Percentiles rank a stretch among this genome's conserved stretches.
These are phyloP conservation scores for Bruguiera parviflora DNA, from an alignment of 345 rosid species.

Conservation along the genomic window DNA sequence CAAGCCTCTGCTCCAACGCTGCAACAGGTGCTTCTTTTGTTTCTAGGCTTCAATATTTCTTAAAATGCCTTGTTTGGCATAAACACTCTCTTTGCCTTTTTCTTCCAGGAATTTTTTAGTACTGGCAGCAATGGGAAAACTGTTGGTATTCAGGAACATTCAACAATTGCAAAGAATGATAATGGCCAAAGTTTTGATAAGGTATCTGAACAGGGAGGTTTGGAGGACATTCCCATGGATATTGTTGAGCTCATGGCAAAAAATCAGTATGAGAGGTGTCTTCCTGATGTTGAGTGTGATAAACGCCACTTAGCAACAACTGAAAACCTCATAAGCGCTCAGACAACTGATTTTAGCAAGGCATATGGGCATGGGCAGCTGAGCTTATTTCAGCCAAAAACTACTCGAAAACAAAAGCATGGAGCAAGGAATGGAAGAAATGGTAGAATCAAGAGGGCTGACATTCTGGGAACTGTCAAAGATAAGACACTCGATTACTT, in stretches of 20 bases:
- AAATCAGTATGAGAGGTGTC: constrained; percentile 82
- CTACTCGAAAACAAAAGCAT: constrained; percentile 36
- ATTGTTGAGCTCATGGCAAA: constrained; percentile 93
- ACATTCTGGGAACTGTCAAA: constrained; percentile 27
- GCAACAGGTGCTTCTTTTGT: background rate
- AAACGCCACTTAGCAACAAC: constrained; percentile 37
- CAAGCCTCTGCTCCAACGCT: no score
- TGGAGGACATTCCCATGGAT: constrained; percentile 91
- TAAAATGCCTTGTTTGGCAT: constrained; percentile 5
- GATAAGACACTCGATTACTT: constrained; percentile 41
- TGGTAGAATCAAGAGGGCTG: constrained; percentile 30
- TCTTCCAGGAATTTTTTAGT: constrained; percentile 53
- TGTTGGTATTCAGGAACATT: constrained; percentile 35
- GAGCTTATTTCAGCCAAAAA: constrained; percentile 41
- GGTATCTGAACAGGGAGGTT: constrained; percentile 45
- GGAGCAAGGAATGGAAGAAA: constrained; percentile 39
- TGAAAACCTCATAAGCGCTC: constrained; percentile 26
- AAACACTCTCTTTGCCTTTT: constrained; percentile 8
- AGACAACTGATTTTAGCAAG: constrained; percentile 42
- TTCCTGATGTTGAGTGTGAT: constrained; percentile 56
- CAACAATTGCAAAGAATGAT: constrained; percentile 29
- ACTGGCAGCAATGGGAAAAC: constrained; percentile 41
- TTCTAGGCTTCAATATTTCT: background rate
- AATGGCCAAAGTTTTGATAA: constrained; percentile 38
- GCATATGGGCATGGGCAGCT: constrained; percentile 35